Evolutionary conservation across 1,284 basidiomycete genomes (phyloP).

Genomic region (Xerocomus minutiporus): DNA sequence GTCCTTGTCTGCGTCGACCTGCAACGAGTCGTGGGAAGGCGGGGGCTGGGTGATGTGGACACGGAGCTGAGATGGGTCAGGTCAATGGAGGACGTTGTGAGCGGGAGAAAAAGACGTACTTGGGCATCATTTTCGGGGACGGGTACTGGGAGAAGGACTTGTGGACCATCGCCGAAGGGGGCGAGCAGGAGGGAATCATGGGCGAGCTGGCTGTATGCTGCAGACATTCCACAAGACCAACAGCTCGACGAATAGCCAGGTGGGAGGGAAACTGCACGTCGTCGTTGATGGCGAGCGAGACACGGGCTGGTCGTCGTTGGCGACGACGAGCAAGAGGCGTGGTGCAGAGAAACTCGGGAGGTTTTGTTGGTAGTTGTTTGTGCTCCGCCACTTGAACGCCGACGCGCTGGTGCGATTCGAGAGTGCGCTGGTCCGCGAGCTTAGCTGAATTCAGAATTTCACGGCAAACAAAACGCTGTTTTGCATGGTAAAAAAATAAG

Average conservation of each 20-base stretch:
- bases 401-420: neutral
- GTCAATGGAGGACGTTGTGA: neutral
- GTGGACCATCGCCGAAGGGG: slow-evolving; percentile 12
- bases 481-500: too few species aligned
- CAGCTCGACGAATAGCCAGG: slow-evolving; percentile 8
- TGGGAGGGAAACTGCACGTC: too few species aligned
- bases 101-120: slow-evolving; percentile 6
- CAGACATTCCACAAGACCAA: slow-evolving; percentile 26
- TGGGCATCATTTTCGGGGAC: slow-evolving; percentile 6
- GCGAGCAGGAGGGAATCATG: slow-evolving; percentile 9
- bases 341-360: slow-evolving; percentile 29
- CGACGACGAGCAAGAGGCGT: slow-evolving; percentile 34
- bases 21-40: slow-evolving; percentile 20
- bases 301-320: slow-evolving; percentile 26
- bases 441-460: neutral
- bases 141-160: neutral
- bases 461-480: too few species aligned
- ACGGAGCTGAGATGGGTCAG: slow-evolving; percentile 17
- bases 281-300: neutral
- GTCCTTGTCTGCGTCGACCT: slow-evolving; percentile 31
- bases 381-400: slow-evolving; percentile 13
- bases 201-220: slow-evolving; percentile 21
- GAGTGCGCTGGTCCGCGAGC: neutral
- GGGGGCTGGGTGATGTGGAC: slow-evolving; percentile 23
- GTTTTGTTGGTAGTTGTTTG: slow-evolving; percentile 24